Evolutionary conservation across 2,329 filamentous ascomycete genomes (phyloP).

Genomic region (Macrophomina tecta): DNA sequence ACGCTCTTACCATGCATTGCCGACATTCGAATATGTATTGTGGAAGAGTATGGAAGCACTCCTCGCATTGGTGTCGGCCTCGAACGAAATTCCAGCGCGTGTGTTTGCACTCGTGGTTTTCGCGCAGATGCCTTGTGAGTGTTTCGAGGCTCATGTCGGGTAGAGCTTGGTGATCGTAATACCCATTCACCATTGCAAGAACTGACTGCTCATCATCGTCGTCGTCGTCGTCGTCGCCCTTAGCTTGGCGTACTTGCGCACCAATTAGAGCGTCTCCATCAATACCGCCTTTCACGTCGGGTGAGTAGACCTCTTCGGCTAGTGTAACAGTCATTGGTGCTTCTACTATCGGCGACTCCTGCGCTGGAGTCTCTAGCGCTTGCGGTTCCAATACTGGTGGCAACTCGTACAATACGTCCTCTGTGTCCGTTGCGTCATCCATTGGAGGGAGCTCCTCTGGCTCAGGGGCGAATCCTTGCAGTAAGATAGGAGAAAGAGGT

Average conservation of each 20-base stretch:
- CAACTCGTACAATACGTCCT: neutral
- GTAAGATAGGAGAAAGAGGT: neutral
- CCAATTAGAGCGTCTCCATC: no score
- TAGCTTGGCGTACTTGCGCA: no score
- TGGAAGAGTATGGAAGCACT: neutral
- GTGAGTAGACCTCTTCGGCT: neutral
- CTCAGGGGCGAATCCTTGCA: neutral
- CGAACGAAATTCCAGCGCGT: neutral
- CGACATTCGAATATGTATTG: conserved; percentile 24
- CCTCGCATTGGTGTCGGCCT: conserved; percentile 13
- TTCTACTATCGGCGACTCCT: neutral
- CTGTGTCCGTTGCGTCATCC: neutral
- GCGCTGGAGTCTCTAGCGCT: neutral
- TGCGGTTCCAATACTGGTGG: neutral
- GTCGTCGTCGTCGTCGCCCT: no score
- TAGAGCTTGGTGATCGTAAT: neutral
- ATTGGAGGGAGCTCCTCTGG: neutral
- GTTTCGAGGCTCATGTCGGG: neutral
- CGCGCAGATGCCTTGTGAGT: conserved; percentile 1
- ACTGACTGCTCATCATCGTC: neutral
- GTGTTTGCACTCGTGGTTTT: conserved; percentile 16
- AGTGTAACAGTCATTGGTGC: neutral
- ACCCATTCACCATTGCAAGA: neutral
- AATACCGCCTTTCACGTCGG: no score
- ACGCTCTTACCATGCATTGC: neutral